Base-by-base conservation (phyloP, 1,284 basidiomycete species). In the Clitocybe nebularis region DNA sequence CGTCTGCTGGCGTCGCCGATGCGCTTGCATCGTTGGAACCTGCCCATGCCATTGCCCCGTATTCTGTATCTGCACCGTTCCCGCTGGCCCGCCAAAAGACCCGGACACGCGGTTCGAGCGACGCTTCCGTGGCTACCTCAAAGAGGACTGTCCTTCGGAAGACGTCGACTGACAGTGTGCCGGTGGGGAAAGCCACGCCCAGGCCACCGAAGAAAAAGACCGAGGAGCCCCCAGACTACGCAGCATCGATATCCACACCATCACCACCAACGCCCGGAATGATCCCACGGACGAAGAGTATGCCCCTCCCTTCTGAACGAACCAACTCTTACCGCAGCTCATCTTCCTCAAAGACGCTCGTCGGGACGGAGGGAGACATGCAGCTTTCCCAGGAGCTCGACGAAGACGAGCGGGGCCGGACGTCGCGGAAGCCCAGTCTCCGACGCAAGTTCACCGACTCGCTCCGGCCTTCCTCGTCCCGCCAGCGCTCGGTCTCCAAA, bases 401-500 rank as follows among this genome's bases (percentile, higher is more conserved):
- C 8, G 26, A 29, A 14, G 26, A 29, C 26, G 60, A 59, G 23
- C 64, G 74, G 17, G 74, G 70, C 1, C 66, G 72, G 2, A 56
- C 62, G 3, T 55, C 64, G 28, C 65, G 72, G 35, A 74, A 71
- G 41, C 64, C 68, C 20, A 72, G 71, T 52, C 60, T 75, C 44
- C 68, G 70, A 39, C 67, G 57, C 19, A 70, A 74, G 49, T 55
- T 74, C 11, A 68, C 69, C 1, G 74, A 77, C 20, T 64, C 64
- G n/a, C 60, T 75, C 43, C 62, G 68, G 4, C 60, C 66, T 14
- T 41, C 40, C 16, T 51, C 35, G 1, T 39, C 42, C n/a, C 41
- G 44, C 11, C 46, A 44, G 24, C 42, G 47, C 7, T 53, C 48
- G 20, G 45, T 47, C 11, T 52, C 51, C 10, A 17, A 24, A 8